Evolutionary conservation across 352 stramenopile genomes (phyloP).

Genomic region (Pythium periplocum): DNA sequence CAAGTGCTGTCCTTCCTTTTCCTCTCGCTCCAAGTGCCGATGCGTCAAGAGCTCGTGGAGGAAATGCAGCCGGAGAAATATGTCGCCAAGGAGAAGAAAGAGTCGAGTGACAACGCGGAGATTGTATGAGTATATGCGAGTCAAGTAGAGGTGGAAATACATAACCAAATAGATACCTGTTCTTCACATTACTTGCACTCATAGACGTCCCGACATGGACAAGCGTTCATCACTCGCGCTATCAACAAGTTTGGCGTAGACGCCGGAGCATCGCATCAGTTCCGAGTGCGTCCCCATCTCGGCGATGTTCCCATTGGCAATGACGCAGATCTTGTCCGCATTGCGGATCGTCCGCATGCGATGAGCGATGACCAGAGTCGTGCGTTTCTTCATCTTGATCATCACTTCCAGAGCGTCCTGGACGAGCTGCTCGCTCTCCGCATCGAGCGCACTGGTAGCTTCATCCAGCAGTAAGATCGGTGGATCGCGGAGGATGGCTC

Average conservation of each 20-base stretch:
- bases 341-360: constrained; percentile 91
- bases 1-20: constrained; percentile 64
- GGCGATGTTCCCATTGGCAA: constrained; percentile 88
- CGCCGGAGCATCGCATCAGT: constrained; percentile 40
- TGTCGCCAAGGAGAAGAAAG: no score
- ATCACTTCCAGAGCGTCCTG: constrained; percentile 70
- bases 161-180: no score
- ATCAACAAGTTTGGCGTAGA: constrained; percentile 19
- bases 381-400: constrained; percentile 52
- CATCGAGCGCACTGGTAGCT: constrained; percentile 84
- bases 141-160: constrained; percentile 3
- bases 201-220: not conserved
- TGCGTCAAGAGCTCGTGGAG: constrained; percentile 30
- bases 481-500: constrained; percentile 86
- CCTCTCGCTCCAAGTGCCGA: constrained; percentile 57
- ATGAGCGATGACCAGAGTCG: constrained; percentile 92
- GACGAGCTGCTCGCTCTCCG: constrained; percentile 82
- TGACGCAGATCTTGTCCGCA: constrained; percentile 93
- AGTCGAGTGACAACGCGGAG: no score
- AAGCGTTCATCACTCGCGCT: constrained; percentile 13
- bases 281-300: constrained; percentile 91
- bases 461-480: constrained; percentile 88
- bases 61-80: not conserved
- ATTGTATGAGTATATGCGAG: no score
- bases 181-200: no score